Evolutionary conservation across 108 stramenopile species (phyloP).

Genomic region (Epithemia pelagica): DNA sequence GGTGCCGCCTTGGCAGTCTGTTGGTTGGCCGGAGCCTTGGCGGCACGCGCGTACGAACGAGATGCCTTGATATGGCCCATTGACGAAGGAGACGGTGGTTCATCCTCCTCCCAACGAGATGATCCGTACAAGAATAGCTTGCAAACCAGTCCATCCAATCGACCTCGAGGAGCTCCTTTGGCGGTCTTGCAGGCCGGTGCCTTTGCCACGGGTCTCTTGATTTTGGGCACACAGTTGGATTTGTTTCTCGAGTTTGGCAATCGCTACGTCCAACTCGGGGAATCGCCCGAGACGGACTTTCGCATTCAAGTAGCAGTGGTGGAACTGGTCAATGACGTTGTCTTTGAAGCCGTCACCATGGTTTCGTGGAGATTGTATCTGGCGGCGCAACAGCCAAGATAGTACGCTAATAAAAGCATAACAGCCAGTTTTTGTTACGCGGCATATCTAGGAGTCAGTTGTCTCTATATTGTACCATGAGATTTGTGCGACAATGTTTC

Average conservation of each 20-base stretch:
- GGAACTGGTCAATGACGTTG: constrained; percentile 65
- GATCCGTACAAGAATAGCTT: background rate
- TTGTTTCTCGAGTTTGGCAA: constrained; percentile 44
- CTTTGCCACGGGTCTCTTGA: constrained; percentile 65
- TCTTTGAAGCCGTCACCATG: constrained; percentile 56
- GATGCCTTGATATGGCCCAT: constrained; percentile 30
- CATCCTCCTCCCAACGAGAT: background rate
- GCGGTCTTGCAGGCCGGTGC: constrained; percentile 57
- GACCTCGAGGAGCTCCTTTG: constrained; percentile 16
- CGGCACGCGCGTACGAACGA: constrained; percentile 52
- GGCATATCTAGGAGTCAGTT: no score
- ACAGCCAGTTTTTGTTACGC: no score
- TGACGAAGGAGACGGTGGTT: background rate
- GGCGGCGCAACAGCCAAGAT: constrained; percentile 3
- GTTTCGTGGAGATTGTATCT: constrained; percentile 42
- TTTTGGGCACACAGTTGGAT: constrained; percentile 70
- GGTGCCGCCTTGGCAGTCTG: constrained; percentile 73
- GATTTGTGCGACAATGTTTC: no score
- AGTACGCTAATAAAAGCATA: no score
- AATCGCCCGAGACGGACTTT: constrained; percentile 56
- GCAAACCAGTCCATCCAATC: background rate
- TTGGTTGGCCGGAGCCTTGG: constrained; percentile 67
- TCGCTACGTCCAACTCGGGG: constrained; percentile 56
- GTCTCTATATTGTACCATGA: no score
- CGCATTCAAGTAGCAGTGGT: constrained; percentile 43